Conservation (phyloP, 129 eudicot species). For the Saussurea involucrata region DNA sequence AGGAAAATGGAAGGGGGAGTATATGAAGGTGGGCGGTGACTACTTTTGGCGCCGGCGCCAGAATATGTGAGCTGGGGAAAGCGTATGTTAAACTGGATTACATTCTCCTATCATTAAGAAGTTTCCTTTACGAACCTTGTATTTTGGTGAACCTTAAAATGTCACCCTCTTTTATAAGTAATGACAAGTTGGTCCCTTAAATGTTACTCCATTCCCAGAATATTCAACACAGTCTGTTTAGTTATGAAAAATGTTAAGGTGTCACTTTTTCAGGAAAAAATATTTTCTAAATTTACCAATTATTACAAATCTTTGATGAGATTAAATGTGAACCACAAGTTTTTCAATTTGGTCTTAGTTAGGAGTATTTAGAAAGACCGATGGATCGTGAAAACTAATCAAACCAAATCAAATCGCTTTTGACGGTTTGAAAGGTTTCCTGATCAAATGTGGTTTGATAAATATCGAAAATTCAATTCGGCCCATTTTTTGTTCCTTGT, state of each 20-base stretch:
- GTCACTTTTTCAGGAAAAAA: background rate
- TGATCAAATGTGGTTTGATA: background rate
- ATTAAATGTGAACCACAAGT: background rate
- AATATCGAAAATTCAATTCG: too few species aligned
- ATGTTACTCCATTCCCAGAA: background rate
- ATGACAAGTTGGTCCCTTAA: background rate
- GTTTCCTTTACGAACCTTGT: background rate
- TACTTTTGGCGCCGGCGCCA: slow-evolving; percentile 26
- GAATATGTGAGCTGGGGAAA: slow-evolving; percentile 32
- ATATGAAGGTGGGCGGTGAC: slow-evolving; percentile 35
- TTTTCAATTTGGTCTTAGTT: background rate
- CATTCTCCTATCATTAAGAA: slow-evolving; percentile 24
- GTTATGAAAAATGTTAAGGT: too few species aligned
- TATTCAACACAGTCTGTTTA: background rate
- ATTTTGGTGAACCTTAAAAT: background rate
- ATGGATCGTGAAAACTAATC: too few species aligned
- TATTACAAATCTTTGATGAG: background rate
- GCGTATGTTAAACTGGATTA: slow-evolving; percentile 19
- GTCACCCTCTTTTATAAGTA: background rate
- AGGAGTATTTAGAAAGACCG: background rate
- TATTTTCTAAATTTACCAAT: background rate
- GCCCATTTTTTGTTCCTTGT: too few species aligned
- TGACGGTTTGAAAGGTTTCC: too few species aligned
- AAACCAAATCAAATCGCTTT: too few species aligned
- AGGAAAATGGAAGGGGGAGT: slow-evolving; percentile 8